Percentiles rank a stretch among this genome's conserved stretches.
These are phyloP conservation scores for Xylaria sp. DNA, from an alignment of 2,329 filamentous ascomycete genomes.

Conservation along the genomic window DNA sequence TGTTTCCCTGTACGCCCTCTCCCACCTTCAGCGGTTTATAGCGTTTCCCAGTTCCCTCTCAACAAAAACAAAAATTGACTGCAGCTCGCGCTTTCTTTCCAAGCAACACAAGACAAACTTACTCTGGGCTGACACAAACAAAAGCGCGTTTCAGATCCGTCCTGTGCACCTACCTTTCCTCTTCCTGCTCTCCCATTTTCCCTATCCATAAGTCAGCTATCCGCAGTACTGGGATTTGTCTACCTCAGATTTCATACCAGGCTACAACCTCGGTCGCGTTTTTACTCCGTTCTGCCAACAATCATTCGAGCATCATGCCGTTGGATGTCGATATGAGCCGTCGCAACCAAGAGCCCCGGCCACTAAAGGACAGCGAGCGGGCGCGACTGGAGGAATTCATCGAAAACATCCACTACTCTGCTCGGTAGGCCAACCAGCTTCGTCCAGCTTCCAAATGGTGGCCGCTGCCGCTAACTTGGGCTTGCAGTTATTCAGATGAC, in stretches of 20 bases:
- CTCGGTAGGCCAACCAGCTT: constrained; percentile 69
- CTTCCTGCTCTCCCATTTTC: constrained; percentile 2
- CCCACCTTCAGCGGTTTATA: constrained; percentile 21
- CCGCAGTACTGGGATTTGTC: constrained; percentile 2
- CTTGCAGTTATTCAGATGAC: constrained; percentile 84
- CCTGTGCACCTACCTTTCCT: constrained; percentile 18
- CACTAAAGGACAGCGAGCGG: constrained; percentile 83
- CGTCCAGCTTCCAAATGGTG: background rate
- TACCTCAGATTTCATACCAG: background rate
- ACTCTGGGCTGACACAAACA: constrained; percentile 23
- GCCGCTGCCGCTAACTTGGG: constrained; percentile 22
- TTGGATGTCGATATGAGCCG: constrained; percentile 82
- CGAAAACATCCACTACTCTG: constrained; percentile 94
- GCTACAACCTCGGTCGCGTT: background rate
- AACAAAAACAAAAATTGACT: constrained; percentile 1
- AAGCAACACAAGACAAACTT: constrained; percentile 18
- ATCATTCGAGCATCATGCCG: constrained; percentile 40
- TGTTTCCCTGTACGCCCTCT: constrained; percentile 28
- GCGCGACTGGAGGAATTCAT: constrained; percentile 89
- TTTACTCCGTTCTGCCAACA: background rate
- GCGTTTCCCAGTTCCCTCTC: constrained; percentile 15
- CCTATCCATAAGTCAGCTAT: background rate
- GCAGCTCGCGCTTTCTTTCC: constrained; percentile 24
- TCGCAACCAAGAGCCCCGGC: constrained; percentile 86
- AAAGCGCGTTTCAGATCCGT: constrained; percentile 20